These are phyloP conservation scores for Calonectria naviculata DNA, from an alignment of 2,329 filamentous ascomycete genomes.

Conservation along the genomic window DNA sequence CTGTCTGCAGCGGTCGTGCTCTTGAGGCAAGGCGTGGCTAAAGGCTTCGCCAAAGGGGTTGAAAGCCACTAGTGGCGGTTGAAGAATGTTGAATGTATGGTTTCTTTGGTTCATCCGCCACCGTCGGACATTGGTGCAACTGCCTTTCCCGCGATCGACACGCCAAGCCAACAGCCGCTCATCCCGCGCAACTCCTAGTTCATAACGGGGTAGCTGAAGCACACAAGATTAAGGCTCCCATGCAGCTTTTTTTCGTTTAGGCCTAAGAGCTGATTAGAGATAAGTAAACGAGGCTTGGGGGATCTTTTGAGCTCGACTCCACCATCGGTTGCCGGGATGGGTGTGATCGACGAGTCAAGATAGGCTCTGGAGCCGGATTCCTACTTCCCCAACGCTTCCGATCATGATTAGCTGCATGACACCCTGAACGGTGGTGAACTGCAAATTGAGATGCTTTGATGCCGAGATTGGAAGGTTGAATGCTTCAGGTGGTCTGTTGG, in stretches of 20 bases:
- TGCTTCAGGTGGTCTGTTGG: background rate
- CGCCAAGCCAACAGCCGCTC: background rate
- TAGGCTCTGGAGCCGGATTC: slow-evolving; percentile 18
- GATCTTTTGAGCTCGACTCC: slow-evolving; percentile 21
- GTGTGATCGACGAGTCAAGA: slow-evolving; percentile 23
- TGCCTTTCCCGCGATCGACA: slow-evolving; percentile 2
- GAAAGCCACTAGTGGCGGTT: background rate
- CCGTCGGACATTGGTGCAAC: background rate
- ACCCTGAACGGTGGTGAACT: slow-evolving; percentile 13
- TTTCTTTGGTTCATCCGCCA: background rate
- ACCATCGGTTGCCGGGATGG: slow-evolving; percentile 17
- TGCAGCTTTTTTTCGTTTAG: background rate
- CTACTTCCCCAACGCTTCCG: slow-evolving; percentile 5
- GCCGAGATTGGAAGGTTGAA: slow-evolving; percentile 20
- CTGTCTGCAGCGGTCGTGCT: background rate
- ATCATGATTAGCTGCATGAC: slow-evolving; percentile 20
- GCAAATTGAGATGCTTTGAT: slow-evolving; percentile 6
- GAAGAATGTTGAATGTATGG: background rate
- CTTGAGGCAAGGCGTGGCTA: background rate
- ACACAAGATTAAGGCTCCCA: background rate
- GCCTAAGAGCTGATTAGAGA: slow-evolving; percentile 7
- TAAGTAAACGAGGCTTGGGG: slow-evolving; percentile 11
- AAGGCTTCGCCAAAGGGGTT: background rate
- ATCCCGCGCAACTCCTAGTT: background rate
- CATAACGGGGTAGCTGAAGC: background rate